Conservation (phyloP, 1,284 basidiomycete genomes). For the Cryptococcus sp. region DNA sequence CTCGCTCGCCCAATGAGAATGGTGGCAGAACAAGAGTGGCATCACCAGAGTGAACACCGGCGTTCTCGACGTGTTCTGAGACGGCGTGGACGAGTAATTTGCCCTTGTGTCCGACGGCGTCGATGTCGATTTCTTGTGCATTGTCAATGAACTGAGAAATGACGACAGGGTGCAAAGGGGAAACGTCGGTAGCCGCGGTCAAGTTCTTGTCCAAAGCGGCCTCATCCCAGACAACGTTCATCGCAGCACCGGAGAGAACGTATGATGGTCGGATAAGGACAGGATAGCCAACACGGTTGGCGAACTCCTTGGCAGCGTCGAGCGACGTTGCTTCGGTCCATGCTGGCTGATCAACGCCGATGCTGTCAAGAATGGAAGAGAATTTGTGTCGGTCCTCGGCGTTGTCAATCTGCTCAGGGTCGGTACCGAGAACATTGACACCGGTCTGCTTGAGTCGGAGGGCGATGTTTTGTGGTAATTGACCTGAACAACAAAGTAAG, state of each 20-base stretch:
- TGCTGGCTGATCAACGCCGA: conserved; percentile 95
- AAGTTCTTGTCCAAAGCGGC: conserved; percentile 86
- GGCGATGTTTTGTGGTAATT: conserved; percentile 97
- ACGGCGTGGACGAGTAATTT: conserved; percentile 93
- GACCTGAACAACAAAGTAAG: conserved; percentile 58
- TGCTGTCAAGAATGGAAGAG: conserved; percentile 89
- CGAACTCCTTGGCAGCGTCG: conserved; percentile 89
- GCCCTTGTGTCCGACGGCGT: conserved; percentile 94
- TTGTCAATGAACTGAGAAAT: conserved; percentile 98
- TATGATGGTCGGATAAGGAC: conserved; percentile 96
- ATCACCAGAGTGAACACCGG: conserved; percentile 98
- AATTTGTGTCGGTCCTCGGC: conserved; percentile 99
- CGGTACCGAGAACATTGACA: conserved; percentile 93
- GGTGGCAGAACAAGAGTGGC: conserved; percentile 98
- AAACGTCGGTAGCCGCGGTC: conserved; percentile 91
- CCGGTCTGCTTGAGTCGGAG: conserved; percentile 87
- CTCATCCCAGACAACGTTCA: conserved; percentile 98
- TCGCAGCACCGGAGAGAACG: conserved; percentile 96
- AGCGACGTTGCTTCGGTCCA: conserved; percentile 92
- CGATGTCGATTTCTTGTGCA: conserved; percentile 97
- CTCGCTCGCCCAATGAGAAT: conserved; percentile 72
- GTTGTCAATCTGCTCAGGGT: conserved; percentile 91
- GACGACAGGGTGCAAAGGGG: conserved; percentile 95
- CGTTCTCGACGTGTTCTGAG: conserved; percentile 98
- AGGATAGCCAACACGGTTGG: conserved; percentile 84